A percentile compares a stretch with the other conserved stretches of the same genome.
Evolutionary conservation across 495 filamentous ascomycete species (phyloP).

Genomic region (Aspergillus bertholletiae): DNA sequence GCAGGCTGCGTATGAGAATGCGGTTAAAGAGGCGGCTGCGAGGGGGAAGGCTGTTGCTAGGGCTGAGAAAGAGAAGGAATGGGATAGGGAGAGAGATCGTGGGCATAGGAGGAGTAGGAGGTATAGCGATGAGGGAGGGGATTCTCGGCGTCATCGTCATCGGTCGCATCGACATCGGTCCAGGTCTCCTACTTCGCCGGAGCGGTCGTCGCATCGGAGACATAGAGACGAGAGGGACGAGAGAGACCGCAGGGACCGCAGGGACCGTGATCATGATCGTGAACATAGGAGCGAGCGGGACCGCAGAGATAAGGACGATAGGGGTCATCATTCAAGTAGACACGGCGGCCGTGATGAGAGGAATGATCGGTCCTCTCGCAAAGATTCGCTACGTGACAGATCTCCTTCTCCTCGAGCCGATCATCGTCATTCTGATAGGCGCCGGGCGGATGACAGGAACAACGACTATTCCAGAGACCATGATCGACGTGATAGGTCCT

Average conservation of each 20-base stretch:
- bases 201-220: conserved; percentile 23
- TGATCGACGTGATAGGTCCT: conserved; percentile 13
- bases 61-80: conserved; percentile 15
- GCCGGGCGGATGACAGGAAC: conserved; percentile 10
- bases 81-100: conserved; percentile 19
- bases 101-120: conserved; percentile 14
- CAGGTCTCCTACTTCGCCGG: conserved; percentile 28
- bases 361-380: conserved; percentile 20
- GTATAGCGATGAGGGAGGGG: conserved; percentile 25
- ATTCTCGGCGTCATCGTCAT: conserved; percentile 25
- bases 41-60: conserved; percentile 26
- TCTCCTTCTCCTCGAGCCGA: conserved; percentile 23
- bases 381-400: conserved; percentile 14
- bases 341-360: conserved; percentile 27
- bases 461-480: conserved; percentile 8
- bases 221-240: conserved; percentile 31
- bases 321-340: conserved; percentile 19
- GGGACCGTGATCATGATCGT: no score
- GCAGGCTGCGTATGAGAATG: conserved; percentile 82
- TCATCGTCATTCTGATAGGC: conserved; percentile 7
- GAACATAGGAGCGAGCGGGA: conserved; percentile 12
- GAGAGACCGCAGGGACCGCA: conserved; percentile 19
- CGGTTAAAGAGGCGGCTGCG: conserved; percentile 80
- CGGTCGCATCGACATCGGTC: conserved; percentile 32
- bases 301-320: conserved; percentile 23